Evolutionary conservation across 164 flowering plant species (phyloP).

Genomic region (Houttuynia cordata): DNA sequence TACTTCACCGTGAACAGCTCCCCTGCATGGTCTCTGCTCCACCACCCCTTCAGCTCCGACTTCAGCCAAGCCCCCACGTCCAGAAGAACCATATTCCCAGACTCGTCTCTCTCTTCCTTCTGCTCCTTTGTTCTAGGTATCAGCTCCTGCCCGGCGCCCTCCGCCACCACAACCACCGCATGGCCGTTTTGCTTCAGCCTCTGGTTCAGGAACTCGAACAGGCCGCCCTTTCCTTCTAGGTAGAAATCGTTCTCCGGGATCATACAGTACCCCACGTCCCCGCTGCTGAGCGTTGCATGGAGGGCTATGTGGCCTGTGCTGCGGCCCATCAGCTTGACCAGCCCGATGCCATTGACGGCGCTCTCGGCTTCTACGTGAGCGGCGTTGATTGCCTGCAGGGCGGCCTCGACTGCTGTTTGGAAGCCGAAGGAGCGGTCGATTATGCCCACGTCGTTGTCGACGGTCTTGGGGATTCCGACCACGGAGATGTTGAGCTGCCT

Average conservation of each 20-base stretch:
- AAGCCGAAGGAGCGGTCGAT: conserved; percentile 84
- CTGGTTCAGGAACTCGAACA: conserved; percentile 46
- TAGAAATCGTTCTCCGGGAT: conserved; percentile 65
- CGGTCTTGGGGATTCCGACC: conserved; percentile 73
- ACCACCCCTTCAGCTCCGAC: conserved; percentile 66
- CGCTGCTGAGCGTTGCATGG: conserved; percentile 64
- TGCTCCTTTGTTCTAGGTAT: conserved; percentile 48
- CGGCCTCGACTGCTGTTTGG: conserved; percentile 77
- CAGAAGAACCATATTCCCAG: conserved; percentile 63
- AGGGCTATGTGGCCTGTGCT: conserved; percentile 84
- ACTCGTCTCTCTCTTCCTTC: conserved; percentile 56
- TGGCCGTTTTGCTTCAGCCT: conserved; percentile 51
- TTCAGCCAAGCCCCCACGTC: conserved; percentile 88
- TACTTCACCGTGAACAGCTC: conserved; percentile 70
- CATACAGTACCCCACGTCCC: conserved; percentile 79
- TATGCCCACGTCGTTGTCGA: conserved; percentile 78
- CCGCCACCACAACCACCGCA: conserved; percentile 73
- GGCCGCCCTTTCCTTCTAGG: conserved; percentile 68
- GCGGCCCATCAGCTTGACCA: conserved; percentile 87
- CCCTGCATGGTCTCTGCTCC: conserved; percentile 49
- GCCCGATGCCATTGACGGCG: conserved; percentile 77
- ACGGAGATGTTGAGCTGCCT: conserved; percentile 42
- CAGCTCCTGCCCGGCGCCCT: conserved; percentile 77
- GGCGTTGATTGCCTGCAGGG: conserved; percentile 73
- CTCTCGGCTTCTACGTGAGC: conserved; percentile 81